Evolutionary conservation across 2,329 filamentous ascomycete species (phyloP).

Genomic region (Pseudogymnoascus sp.): DNA sequence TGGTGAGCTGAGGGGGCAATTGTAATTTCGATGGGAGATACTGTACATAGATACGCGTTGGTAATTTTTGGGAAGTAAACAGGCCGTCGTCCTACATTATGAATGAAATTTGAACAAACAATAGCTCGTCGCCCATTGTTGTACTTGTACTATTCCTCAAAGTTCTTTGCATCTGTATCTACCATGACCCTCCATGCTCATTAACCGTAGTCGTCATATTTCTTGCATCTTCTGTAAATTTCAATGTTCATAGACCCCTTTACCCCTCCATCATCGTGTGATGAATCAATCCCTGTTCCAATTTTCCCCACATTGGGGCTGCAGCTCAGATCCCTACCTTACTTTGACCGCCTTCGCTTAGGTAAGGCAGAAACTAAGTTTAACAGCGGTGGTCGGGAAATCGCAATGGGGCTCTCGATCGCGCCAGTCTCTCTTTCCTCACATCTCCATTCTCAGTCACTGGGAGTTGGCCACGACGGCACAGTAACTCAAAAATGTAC

Average conservation of each 20-base stretch:
- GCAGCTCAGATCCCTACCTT: conserved; percentile 3
- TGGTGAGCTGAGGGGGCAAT: conserved; percentile 32
- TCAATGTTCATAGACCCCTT: background rate
- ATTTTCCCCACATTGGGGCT: background rate
- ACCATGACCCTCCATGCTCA: too few species aligned
- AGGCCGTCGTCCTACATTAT: background rate
- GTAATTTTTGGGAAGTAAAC: background rate
- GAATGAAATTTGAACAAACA: background rate
- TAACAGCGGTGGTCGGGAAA: background rate
- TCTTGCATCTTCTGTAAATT: background rate
- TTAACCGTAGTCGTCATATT: background rate
- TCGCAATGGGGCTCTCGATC: conserved; percentile 1
- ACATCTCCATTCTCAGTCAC: background rate
- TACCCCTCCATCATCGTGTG: background rate
- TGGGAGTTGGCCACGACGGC: conserved; percentile 2
- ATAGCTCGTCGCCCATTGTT: background rate
- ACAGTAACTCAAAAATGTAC: conserved; percentile 1
- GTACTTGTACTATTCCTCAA: background rate
- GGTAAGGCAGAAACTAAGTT: conserved; percentile 7
- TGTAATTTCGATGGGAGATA: conserved; percentile 25
- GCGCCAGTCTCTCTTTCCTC: conserved; percentile 1
- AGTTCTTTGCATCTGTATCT: background rate
- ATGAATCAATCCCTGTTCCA: conserved; percentile 1
- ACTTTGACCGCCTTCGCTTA: conserved; percentile 4
- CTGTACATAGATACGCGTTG: background rate